Base-by-base conservation (phyloP, 1,139 yeast genomes). In the Scheffersomyces cryptocercus region DNA sequence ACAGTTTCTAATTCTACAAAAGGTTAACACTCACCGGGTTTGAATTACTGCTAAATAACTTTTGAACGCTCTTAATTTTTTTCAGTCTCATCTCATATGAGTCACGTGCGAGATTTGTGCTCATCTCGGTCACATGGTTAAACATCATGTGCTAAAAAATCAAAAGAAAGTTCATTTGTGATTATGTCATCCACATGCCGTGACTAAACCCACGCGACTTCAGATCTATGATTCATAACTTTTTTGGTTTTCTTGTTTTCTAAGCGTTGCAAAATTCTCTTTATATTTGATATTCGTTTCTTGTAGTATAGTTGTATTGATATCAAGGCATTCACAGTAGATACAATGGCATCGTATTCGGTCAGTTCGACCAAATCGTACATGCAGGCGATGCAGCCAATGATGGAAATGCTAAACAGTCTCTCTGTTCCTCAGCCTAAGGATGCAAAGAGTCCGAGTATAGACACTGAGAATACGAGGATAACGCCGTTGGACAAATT, bases 301-400 rank as follows among this genome's bases (percentile, higher is more conserved):
- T 13, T 8, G 3, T 20, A 20, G 8, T 5, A 20, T 20, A 20
- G 7, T 20, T 5, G 9, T 6, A 20, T 20, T 20, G 26, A 4
- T 11, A 20, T 7, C 15, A 13, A 28, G 6, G 6, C 35, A 42
- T 6, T 14, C 16, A 6, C 34, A 31, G 11, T n/a, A 24, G 28
- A 13, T 10, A 29, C 29, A 36, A 68, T 68, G 73, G 67, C 69
- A 4, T 56, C 67, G 32, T 73, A 73, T 49, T 65, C 70, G 36
- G 85, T 75, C 8, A 69, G 79, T n/a, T 84, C 90, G 0, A 84
- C 90, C 4, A 78, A 81, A 61, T 85, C 93, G 30, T 86, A 81
- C 64, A 82, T 85, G 87, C 80, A 79, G 58, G 91, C 93, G 31
- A 85, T 86, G 89, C 78, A 74, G 58, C 77, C 82, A 1, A 77